Base-by-base conservation (phyloP, 176 grass and related monocot genomes). In the Otatea glauca region DNA sequence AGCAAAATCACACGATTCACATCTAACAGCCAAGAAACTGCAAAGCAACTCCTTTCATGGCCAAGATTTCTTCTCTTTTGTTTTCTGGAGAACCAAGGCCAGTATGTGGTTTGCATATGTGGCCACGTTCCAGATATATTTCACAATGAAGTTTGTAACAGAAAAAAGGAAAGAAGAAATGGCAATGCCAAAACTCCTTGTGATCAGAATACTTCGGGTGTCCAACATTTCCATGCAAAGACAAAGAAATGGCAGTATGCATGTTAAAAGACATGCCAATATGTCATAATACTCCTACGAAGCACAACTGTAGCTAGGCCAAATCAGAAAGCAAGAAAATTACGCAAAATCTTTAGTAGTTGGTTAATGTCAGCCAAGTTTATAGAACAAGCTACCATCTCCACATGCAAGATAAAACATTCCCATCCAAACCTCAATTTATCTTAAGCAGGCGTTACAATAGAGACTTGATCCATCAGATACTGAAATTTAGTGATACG, bases 181-280 rank as follows among this genome's bases (percentile, higher is more conserved):
- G 45, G 78, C 66, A 70, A 13, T 43, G 65, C 65, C 32, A 16
- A 68, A 83, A 8, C 45, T 50, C n/a, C 45, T 51, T 32, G 32
- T 42, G 12, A 38, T 7, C 16, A 53, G 2, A 63, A 69, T 35
- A 49, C 49, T 68, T 69, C 6, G 4, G 21, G 37, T 66, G 62
- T 58, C 68, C 34, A 48, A 41, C 62, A 77, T 63, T 82, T 63
- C 39, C 54, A 44, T 72, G 68, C 23, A 78, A 78, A 65, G 13
- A 7, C 35, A 55, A 44, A 67, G 42, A 42, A 8, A 42, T 42
- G 39, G 39, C 49, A 59, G 2, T 13, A 66, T 65, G 27, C 47
- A 87, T 65, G 21, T 4, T 38, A 70, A 38, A 70, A 70, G 14
- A 11, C 64, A 4, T 56, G 34, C 5, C 7, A 38, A 12, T 50